Percentiles rank a stretch among this genome's conserved stretches.
Evolutionary conservation across 371 early-diverging fungal genomes (phyloP).

Genomic region (Mortierella sp.): DNA sequence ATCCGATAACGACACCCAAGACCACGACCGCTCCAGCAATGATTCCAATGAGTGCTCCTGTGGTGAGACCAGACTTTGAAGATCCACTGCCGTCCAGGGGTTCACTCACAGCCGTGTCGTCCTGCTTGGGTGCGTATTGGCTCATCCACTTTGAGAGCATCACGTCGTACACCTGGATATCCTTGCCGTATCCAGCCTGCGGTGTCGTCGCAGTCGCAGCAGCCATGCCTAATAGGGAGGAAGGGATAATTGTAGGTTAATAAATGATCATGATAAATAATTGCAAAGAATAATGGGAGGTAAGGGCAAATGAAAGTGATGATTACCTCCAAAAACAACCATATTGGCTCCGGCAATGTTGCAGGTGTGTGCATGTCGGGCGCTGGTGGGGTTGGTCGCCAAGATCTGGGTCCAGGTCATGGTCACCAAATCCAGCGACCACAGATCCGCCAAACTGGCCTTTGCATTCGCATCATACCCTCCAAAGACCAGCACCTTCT

Average conservation of each 20-base stretch:
- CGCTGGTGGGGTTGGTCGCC: not conserved
- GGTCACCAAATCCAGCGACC: slow-evolving; percentile 48
- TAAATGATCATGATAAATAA: not conserved
- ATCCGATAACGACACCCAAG: slow-evolving; percentile 9
- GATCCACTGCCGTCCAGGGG: not conserved
- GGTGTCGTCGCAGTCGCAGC: not conserved
- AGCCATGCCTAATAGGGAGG: not conserved
- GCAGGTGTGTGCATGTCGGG: slow-evolving; percentile 32
- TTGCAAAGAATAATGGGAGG: not conserved
- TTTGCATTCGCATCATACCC: slow-evolving; percentile 34
- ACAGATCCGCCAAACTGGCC: slow-evolving; percentile 26
- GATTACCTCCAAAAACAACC: slow-evolving; percentile 48
- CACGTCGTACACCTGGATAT: slow-evolving; percentile 49
- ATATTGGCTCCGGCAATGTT: slow-evolving; percentile 48
- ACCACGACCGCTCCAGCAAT: slow-evolving; percentile 23
- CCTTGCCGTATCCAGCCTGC: slow-evolving; percentile 17
- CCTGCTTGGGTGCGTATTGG: slow-evolving; percentile 44
- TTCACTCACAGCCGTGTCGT: slow-evolving; percentile 22
- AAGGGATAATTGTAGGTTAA: not conserved
- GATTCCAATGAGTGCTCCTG: slow-evolving; percentile 46
- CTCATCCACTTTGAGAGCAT: slow-evolving; percentile 33
- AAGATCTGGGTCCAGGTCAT: slow-evolving; percentile 39
- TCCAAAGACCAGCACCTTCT: slow-evolving; percentile 45
- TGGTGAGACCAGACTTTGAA: not conserved
- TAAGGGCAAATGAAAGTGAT: not conserved